Evolutionary conservation across 164 flowering plant genomes (phyloP).

Genomic region (Tetrastigma voinierianum): DNA sequence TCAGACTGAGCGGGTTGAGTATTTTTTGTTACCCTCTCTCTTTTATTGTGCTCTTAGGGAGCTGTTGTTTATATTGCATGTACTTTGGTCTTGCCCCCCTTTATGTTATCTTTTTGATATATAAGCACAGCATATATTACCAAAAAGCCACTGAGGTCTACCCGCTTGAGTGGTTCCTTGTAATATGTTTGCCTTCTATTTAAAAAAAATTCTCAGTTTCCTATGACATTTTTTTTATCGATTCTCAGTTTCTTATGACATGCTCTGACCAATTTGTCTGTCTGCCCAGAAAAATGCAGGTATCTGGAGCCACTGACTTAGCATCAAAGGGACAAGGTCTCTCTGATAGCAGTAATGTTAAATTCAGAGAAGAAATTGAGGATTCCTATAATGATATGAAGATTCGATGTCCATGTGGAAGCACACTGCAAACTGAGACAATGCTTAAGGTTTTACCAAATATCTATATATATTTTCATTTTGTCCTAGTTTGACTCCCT

Average conservation of each 20-base stretch:
- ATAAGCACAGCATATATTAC: too few species aligned
- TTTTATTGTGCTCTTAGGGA: too few species aligned
- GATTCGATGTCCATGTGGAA: conserved; percentile 90
- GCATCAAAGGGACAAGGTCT: conserved; percentile 68
- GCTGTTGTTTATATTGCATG: too few species aligned
- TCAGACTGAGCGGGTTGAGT: too few species aligned
- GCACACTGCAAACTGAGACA: conserved; percentile 60
- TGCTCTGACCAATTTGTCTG: conserved; percentile 7
- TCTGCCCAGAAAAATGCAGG: conserved; percentile 76
- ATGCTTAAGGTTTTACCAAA: conserved; percentile 63
- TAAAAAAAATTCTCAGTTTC: too few species aligned
- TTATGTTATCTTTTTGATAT: too few species aligned
- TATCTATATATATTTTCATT: not conserved
- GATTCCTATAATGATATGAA: conserved; percentile 56
- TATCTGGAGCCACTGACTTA: conserved; percentile 73
- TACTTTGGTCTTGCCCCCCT: too few species aligned
- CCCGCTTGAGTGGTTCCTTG: too few species aligned
- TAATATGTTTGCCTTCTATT: too few species aligned
- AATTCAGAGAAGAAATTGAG: conserved; percentile 66
- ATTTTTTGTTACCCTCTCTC: too few species aligned
- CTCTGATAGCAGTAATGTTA: conserved; percentile 45
- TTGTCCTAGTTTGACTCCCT: not conserved
- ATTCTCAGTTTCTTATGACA: not conserved
- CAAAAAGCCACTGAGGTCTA: too few species aligned
- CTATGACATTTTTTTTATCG: conserved; percentile 1